Evolutionary conservation across 169 alveolate species (phyloP), one percentile per base, ranked within the genome.

Genomic region (Nephromyces sp.): DNA sequence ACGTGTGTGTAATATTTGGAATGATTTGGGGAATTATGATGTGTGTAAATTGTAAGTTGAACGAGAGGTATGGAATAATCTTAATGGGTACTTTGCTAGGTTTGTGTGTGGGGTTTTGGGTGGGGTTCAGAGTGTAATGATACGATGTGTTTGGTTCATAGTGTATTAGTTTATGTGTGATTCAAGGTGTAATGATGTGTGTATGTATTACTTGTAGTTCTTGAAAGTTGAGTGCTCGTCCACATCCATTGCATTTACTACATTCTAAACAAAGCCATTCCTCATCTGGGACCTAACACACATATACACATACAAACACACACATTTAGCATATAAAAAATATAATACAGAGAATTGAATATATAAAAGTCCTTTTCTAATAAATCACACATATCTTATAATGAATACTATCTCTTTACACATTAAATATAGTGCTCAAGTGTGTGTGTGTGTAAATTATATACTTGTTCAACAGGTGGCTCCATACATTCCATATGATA

Each of bases 401-500:
- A 8, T 8, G 15, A 62, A 15, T 15, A 8, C 8, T 15, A 8
- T n/a, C 43, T 62, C 15, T 8, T 21, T 8, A 15, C 68, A 62
- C n/a, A 8, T n/a, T n/a, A 8, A 62, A 62, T n/a, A 8, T n/a
- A 62, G 15, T n/a, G 15, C n/a, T n/a, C 63, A n/a, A 8, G 15
- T 8, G 15, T 15, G 66, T 8, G 15, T 8, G 29, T 21, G 15
- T 15, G 8, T 62, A 8, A 15, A 8, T n/a, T 1, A 5, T 62
- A 6, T 1, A 72, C 78, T 72, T 72, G 67, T 0, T 6, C 67
- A 21, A 72, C 78, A 1, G 78, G 78, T 21, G 78, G 78, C 8
- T 30, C 27, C 3, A 72, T 24, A 31, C 87, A 82, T n/a, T 81
- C 88, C 75, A 82, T 66, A 74, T 82, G 87, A 28, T 21, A 82